phyloP scores from a whole-genome alignment of 129 eudicot genomes.

The Rutidosis leptorrhynchoides region DNA sequence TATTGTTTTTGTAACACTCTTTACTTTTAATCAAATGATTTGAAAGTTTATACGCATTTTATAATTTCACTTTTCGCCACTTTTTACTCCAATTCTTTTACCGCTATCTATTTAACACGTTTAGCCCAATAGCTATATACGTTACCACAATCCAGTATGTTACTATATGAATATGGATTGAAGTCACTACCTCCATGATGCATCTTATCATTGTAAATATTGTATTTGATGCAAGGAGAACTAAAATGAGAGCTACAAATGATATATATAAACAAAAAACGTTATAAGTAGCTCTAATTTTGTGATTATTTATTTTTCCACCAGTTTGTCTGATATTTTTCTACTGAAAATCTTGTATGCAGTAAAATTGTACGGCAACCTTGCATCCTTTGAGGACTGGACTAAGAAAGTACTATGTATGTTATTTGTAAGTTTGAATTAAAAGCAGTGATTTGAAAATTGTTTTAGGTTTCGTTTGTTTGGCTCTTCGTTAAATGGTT shows the following conservation, averaged over 20 bases:
- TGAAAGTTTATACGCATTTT: neutral
- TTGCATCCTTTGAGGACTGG: slow-evolving; percentile 22
- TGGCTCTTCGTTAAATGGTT: slow-evolving; percentile 17
- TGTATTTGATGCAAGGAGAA: neutral
- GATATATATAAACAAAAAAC: neutral
- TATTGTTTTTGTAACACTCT: too few relatives aligned
- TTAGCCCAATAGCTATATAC: neutral
- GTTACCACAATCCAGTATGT: neutral
- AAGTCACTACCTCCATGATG: neutral
- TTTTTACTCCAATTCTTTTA: neutral
- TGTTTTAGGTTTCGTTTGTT: slow-evolving; percentile 28
- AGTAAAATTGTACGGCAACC: slow-evolving; percentile 28
- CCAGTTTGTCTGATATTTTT: neutral
- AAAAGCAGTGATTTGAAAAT: slow-evolving; percentile 18
- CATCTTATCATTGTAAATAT: neutral
- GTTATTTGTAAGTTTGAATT: slow-evolving; percentile 27
- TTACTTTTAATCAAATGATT: neutral
- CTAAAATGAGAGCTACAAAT: neutral
- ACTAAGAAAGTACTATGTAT: slow-evolving; percentile 23
- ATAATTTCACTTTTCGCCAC: neutral
- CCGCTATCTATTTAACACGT: neutral
- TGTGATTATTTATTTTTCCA: neutral
- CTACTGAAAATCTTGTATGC: slow-evolving; percentile 10
- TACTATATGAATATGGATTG: neutral
- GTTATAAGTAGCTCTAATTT: neutral